Base-by-base conservation (phyloP, 352 stramenopile species). In the Phytophthora fragariaefolia region DNA sequence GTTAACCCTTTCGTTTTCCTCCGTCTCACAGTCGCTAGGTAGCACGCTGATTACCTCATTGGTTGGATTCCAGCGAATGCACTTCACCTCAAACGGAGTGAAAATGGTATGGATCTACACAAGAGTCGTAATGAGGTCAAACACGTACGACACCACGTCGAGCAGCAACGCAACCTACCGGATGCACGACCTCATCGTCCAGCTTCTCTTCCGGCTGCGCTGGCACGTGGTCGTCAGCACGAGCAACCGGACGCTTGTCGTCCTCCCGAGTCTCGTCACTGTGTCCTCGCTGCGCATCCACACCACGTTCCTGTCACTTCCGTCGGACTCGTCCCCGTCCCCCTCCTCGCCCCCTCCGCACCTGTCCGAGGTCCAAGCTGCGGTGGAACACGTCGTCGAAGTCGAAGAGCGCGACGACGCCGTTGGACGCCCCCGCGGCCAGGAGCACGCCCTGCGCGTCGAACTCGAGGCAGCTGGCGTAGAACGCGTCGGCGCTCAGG, bases 311-410 rank as follows among this genome's bases (percentile, higher is more conserved):
- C n/a, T n/a, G n/a, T n/a, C n/a, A 36, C 30, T 20, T 43, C 30
- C 45, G 43, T 51, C n/a, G n/a, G 7, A 36, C 30, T 12, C 12
- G 30, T 36, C 12, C 30, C 6, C 30, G 30, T 36, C 12, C 6
- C 30, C 28, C 43, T 10, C n/a, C n/a, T 9, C 28, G 18, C 12
- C 52, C 28, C 23, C 30, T n/a, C 42, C 38, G 26, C 54, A 86
- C 63, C 50, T 89, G 80, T 34, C 65, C 71, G 6, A 86, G 42
- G 36, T 90, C 91, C 20, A 92, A 69, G 45, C 63, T 85, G 36
- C 69, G 78, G 51, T 90, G 72, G 26, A 87, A 91, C 28, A 90
- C 70, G 47, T 91, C 85, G 64, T 95, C 86, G 59, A 91, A 95
- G 66, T 95, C 86, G 63, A 85, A 95, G 24, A 95, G 66, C 5